These are phyloP conservation scores for Tephrocybe sp. DNA, from an alignment of 768 basidiomycete species.

Conservation along the genomic window DNA sequence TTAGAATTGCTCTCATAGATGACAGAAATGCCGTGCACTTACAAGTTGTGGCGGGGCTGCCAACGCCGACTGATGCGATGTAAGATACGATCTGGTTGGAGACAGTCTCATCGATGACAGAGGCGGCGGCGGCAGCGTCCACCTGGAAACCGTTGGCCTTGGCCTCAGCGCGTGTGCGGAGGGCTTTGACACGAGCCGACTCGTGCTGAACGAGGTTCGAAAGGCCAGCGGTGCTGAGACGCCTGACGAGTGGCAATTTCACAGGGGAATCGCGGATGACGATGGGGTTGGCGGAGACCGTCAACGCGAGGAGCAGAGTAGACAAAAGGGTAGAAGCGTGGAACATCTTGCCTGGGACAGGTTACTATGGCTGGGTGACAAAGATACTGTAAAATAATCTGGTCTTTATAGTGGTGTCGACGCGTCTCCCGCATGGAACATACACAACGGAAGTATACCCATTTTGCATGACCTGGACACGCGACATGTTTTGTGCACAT, in stretches of 20 bases:
- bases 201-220: constrained; percentile 49
- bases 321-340: constrained; percentile 35
- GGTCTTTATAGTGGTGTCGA: background rate
- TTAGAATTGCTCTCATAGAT: background rate
- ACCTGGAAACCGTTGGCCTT: constrained; percentile 20
- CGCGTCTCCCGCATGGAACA: background rate
- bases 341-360: constrained; percentile 27
- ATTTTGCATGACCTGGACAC: background rate
- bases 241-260: constrained; percentile 48
- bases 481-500: background rate
- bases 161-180: constrained; percentile 36
- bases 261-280: constrained; percentile 36
- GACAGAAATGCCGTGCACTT: background rate
- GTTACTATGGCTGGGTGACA: background rate
- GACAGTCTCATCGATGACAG: background rate
- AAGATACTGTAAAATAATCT: too few relatives aligned
- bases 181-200: constrained; percentile 41
- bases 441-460: background rate
- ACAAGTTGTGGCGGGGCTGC: background rate
- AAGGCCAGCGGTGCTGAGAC: constrained; percentile 46
- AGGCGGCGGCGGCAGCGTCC: background rate
- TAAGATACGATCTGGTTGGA: background rate
- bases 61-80: background rate
- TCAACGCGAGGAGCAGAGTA: constrained; percentile 41
- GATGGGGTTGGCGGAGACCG: constrained; percentile 41